Percentiles rank a stretch among this genome's conserved stretches.
These are phyloP conservation scores for Dothistroma pini DNA, from an alignment of 2,329 filamentous ascomycete species.

Conservation along the genomic window DNA sequence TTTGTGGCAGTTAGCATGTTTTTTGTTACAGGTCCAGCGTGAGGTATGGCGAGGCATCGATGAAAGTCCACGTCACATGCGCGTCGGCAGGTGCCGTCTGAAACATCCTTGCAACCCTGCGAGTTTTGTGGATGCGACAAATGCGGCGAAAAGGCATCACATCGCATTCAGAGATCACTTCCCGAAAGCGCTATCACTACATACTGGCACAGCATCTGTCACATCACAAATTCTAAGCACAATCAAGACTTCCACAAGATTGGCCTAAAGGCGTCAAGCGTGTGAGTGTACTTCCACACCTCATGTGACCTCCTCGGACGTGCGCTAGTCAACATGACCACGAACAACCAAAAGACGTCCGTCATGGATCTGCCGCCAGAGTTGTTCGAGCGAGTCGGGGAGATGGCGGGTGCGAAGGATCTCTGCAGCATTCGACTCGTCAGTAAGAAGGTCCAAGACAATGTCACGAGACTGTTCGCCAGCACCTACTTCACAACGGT, in stretches of 20 bases:
- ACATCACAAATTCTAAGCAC: too few relatives aligned
- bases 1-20: too few relatives aligned
- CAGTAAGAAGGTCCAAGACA: background rate
- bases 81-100: background rate
- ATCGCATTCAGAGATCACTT: too few relatives aligned
- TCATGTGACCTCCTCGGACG: background rate
- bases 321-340: background rate
- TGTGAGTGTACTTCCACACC: too few relatives aligned
- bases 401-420: background rate
- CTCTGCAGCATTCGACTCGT: background rate
- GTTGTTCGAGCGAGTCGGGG: background rate
- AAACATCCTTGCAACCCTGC: background rate
- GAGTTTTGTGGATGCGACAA: too few relatives aligned
- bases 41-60: background rate
- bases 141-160: too few relatives aligned
- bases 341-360: background rate
- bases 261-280: background rate
- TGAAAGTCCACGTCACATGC: background rate
- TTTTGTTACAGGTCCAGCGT: too few relatives aligned
- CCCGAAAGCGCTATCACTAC: too few relatives aligned
- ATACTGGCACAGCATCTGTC: too few relatives aligned
- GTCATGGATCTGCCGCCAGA: background rate
- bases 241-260: background rate
- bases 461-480: background rate
- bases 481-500: background rate